Evolutionary conservation across 345 rosid genomes (phyloP).

Genomic region (Hibiscus syriacus): DNA sequence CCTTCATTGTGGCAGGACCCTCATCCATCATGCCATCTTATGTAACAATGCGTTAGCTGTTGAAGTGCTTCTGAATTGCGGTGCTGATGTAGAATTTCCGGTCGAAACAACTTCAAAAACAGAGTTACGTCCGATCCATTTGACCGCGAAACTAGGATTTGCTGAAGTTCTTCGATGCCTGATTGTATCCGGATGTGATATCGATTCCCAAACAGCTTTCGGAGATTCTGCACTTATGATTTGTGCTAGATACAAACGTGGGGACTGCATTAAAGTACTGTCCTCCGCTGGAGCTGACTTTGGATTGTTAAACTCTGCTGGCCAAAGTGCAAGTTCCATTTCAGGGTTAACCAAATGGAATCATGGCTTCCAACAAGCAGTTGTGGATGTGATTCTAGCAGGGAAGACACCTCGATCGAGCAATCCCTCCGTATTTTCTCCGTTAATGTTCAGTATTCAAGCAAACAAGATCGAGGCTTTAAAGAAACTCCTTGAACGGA

Average conservation of each 20-base stretch:
- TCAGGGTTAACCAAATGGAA: slow-evolving; percentile 31
- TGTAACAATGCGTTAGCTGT: slow-evolving; percentile 46
- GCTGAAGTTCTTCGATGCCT: slow-evolving; percentile 30
- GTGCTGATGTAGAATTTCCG: slow-evolving; percentile 36
- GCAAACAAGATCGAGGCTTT: slow-evolving; percentile 34
- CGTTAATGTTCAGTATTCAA: slow-evolving; percentile 25
- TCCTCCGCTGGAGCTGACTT: slow-evolving; percentile 48
- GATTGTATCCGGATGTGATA: slow-evolving; percentile 29
- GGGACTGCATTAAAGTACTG: slow-evolving; percentile 33
- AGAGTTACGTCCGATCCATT: slow-evolving; percentile 38
- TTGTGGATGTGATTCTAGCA: slow-evolving; percentile 28
- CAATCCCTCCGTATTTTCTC: slow-evolving; percentile 26
- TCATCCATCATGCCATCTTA: slow-evolving; percentile 52
- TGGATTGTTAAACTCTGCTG: slow-evolving; percentile 30
- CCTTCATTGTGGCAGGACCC: slow-evolving; percentile 44
- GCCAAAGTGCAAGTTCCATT: slow-evolving; percentile 32
- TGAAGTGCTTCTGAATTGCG: slow-evolving; percentile 30
- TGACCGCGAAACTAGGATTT: slow-evolving; percentile 44
- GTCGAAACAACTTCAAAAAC: slow-evolving; percentile 23
- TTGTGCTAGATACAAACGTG: slow-evolving; percentile 36
- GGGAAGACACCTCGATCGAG: slow-evolving; percentile 38
- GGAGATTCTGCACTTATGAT: slow-evolving; percentile 60
- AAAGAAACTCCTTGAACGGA: slow-evolving; percentile 20
- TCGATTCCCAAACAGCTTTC: slow-evolving; percentile 36
- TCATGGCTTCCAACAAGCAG: slow-evolving; percentile 33